Evolutionary conservation across 257 asterid species (phyloP), one percentile per base, ranked within the genome.

Genomic region (Przewalskia tangutica): DNA sequence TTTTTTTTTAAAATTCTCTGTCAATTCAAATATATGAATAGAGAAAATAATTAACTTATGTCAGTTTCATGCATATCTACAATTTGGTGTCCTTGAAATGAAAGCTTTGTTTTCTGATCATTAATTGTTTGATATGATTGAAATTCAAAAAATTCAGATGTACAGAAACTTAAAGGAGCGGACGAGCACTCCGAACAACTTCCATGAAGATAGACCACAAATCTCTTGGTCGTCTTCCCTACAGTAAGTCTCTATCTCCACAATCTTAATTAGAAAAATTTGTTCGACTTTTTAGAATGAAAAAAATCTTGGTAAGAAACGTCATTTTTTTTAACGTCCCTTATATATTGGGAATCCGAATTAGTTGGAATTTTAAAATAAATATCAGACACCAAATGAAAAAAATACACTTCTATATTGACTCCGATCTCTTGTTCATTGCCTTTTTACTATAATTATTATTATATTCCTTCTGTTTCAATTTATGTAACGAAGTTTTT

Each of bases 101-200:
- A 38, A 38, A 67, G 77, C 27, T 56, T 14, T 34, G 20, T 67
- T 23, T 23, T 5, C 14, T 40, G 34, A 48, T 14, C 34, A 56
- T 36, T 27, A 3, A 42, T 80, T 36, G 12, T 36, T 60, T 62
- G 44, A 46, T 60, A 23, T 48, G 18, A 63, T 0, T 27, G 27
- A 17, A 27, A 9, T 73, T 20, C n/a, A 20, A 42, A 32, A 44
- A 54, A 32, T 9, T 5, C 78, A 81, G 83, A 81, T 81, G 83
- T 81, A 81, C 53, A 81, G 83, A 81, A 81, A 81, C 78, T 48
- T 81, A 55, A 65, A 40, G 44, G 83, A 65, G 40, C 12, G 44
- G 50, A 5, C 20, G 54, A 81, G 12, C 50, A 55, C 53, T 42
- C 42, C n/a, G 5, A 50, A 20, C 82, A 79, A 79, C 23, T 44